phyloP scores from a whole-genome alignment of 805 yeast species.

The Millerozyma miso region DNA sequence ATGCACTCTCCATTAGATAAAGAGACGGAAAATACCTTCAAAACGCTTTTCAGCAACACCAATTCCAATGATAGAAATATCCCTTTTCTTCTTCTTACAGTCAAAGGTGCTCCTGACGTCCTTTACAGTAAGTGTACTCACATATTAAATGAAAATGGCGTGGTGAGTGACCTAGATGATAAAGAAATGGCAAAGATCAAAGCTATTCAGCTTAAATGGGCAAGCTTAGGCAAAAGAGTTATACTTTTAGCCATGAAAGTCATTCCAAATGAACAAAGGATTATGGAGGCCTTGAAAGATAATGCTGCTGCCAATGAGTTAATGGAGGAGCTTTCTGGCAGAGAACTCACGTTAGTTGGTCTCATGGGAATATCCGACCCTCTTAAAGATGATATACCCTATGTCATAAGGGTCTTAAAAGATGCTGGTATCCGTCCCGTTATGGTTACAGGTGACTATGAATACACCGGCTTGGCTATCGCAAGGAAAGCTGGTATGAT shows the following conservation, averaged over 20 bases:
- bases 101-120: constrained; percentile 48
- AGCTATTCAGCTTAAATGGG: constrained; percentile 30
- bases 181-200: constrained; percentile 14
- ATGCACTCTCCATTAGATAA: constrained; percentile 7
- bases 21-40: background rate
- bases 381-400: constrained; percentile 32
- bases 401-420: constrained; percentile 27
- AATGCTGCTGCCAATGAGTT: constrained; percentile 8
- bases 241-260: constrained; percentile 24
- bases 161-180: constrained; percentile 13
- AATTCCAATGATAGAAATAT: background rate
- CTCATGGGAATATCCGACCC: constrained; percentile 43
- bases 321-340: constrained; percentile 11
- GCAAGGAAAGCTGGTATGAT: constrained; percentile 37
- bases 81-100: constrained; percentile 13
- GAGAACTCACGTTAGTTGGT: constrained; percentile 24
- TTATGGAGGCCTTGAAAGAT: constrained; percentile 7
- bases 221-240: constrained; percentile 34
- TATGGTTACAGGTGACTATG: constrained; percentile 53
- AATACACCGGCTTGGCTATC: constrained; percentile 47
- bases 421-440: constrained; percentile 38
- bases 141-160: constrained; percentile 12
- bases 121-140: constrained; percentile 26
- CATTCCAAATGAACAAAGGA: constrained; percentile 10
- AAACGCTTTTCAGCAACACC: background rate